Evolutionary conservation across 257 asterid genomes (phyloP), one percentile per base, ranked within the genome.

Genomic region (Nicotiana tabacum): DNA sequence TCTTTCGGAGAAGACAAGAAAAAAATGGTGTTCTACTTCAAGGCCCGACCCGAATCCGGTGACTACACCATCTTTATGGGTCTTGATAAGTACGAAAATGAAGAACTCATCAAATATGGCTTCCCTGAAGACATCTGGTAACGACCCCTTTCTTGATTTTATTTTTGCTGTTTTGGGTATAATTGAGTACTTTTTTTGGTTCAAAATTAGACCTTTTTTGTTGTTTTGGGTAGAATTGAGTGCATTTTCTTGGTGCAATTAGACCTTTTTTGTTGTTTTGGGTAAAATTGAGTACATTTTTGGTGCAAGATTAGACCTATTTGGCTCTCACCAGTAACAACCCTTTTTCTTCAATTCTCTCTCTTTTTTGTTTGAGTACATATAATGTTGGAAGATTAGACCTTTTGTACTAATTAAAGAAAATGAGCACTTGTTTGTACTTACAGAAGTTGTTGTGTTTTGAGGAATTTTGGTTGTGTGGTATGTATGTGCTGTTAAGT

Each of bases 41-140:
- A 94, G 85, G 96, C 97, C 82, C 92, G 97, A 56, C 97, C 97
- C 18, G 97, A 94, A 76, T 90, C 93, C 13, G 97, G 97, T 39
- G 99, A 95, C 66, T 94, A 88, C 95, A 89, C 97, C 83, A 95
- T 95, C 27, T 95, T 92, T 87, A 95, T 95, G 99, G 99, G 99
- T 24, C 91, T 92, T 21, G 98, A 95, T 86, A 95, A 95, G 91
- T 82, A 87, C 77, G 98, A 95, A 88, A 95, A 95, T 88, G 99
- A 95, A 92, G 99, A 95, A 89, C 97, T 95, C 83, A 95, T 95
- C 93, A 95, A 88, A 92, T 95, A 88, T 85, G 98, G 98, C 74
- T 92, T 94, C 77, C 90, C 92, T 48, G 98, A 93, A 85, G 98
- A 95, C 74, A 84, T 95, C 84, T 95, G 99, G 99, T 95, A 93